Evolutionary conservation across 208 protist species (phyloP).

Genomic region (Wallacemonas sp.): DNA sequence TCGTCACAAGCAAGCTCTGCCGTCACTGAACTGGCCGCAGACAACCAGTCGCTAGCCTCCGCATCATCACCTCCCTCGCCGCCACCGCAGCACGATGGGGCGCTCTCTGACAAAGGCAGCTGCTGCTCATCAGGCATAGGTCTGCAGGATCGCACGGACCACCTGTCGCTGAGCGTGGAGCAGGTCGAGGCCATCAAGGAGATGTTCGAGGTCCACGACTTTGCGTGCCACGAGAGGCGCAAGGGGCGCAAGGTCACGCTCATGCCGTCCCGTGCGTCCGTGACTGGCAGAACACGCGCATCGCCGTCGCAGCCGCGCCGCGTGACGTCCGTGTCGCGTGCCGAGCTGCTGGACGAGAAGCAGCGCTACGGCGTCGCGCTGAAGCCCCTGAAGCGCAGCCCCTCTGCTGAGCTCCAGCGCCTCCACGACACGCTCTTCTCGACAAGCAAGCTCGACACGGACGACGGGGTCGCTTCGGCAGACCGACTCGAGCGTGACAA

Average conservation of each 20-base stretch:
- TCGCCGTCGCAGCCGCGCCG: background rate
- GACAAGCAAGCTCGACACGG: background rate
- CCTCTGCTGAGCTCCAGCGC: slow-evolving; percentile 1
- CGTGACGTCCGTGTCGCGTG: background rate
- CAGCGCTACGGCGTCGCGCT: slow-evolving; percentile 7
- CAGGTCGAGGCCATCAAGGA: slow-evolving; percentile 31
- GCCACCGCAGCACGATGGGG: background rate
- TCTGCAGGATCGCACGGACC: slow-evolving; percentile 10
- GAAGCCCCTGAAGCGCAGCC: slow-evolving; percentile 4
- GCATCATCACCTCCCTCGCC: background rate
- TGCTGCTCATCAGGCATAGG: background rate
- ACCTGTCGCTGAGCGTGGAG: slow-evolving; percentile 13
- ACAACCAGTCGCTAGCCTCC: background rate
- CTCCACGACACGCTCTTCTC: slow-evolving; percentile 13
- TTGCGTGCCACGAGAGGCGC: slow-evolving; percentile 16
- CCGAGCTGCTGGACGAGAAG: slow-evolving; percentile 7
- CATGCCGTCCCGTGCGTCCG: background rate
- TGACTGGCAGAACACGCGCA: background rate
- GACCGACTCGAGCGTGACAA: no score
- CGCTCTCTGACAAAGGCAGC: background rate
- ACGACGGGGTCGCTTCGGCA: background rate
- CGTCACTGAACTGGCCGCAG: background rate
- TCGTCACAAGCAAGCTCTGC: no score
- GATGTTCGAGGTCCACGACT: slow-evolving; percentile 45
- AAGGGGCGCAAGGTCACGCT: background rate